Conservation (phyloP, 2,329 filamentous ascomycete genomes). For the Eutypella sp. region DNA sequence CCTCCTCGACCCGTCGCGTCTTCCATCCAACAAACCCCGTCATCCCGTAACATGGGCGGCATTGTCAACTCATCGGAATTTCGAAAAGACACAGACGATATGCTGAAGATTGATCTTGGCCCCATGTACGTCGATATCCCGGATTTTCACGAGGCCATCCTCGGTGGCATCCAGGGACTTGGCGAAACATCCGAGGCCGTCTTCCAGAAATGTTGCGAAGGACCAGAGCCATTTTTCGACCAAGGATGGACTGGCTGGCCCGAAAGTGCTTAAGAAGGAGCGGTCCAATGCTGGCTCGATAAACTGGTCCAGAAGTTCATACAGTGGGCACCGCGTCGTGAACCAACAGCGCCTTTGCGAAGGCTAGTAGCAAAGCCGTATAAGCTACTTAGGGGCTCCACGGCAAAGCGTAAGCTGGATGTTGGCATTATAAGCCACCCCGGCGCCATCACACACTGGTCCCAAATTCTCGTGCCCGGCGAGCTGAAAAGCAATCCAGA, state of each 20-base stretch:
- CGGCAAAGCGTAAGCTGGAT: constrained; percentile 28
- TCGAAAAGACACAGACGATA: neutral
- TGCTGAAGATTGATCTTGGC: neutral
- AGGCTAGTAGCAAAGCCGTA: constrained; percentile 15
- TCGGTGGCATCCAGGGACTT: neutral
- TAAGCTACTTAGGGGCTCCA: constrained; percentile 25
- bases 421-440: constrained; percentile 24
- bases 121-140: neutral
- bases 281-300: constrained; percentile 31
- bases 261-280: constrained; percentile 27
- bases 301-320: constrained; percentile 23
- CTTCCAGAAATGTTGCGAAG: neutral
- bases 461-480: constrained; percentile 33
- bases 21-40: constrained; percentile 23
- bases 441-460: constrained; percentile 23
- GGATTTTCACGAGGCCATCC: neutral
- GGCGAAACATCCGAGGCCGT: neutral
- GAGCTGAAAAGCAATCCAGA: constrained; percentile 37
- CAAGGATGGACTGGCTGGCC: constrained; percentile 24
- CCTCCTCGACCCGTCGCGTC: constrained; percentile 20
- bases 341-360: constrained; percentile 10
- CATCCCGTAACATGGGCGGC: constrained; percentile 25
- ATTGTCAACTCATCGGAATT: constrained; percentile 21
- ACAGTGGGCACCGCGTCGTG: constrained; percentile 18
- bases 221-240: neutral